Evolutionary conservation across 169 alveolate species (phyloP).

Genomic region (Perkinsus marinus): DNA sequence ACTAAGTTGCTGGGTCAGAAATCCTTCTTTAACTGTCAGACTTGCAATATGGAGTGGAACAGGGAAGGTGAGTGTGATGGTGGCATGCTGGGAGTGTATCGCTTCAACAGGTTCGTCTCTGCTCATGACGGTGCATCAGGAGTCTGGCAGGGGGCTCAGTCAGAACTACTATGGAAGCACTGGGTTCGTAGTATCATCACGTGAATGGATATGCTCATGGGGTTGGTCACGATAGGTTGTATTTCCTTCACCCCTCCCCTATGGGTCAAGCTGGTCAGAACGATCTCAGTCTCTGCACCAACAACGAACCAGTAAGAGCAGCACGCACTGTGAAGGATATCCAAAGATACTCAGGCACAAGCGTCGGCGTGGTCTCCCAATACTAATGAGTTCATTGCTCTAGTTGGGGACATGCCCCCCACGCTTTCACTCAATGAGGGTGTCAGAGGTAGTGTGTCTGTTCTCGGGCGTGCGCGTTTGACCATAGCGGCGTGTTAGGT

Average conservation of each 20-base stretch:
- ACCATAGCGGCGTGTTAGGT: not conserved
- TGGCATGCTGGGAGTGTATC: not conserved
- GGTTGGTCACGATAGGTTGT: not conserved
- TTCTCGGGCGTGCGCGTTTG: too few species aligned
- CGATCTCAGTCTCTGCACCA: not conserved
- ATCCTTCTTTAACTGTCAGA: not conserved
- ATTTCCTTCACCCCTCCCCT: not conserved
- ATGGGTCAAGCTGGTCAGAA: not conserved
- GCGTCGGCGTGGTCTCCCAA: conserved; percentile 24
- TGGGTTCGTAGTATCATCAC: not conserved
- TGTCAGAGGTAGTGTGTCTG: not conserved
- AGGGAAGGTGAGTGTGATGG: too few species aligned
- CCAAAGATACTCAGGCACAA: not conserved
- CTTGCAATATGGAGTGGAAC: not conserved
- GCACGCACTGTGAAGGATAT: not conserved
- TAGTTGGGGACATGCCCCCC: conserved; percentile 24
- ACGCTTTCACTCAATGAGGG: conserved; percentile 20
- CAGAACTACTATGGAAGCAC: not conserved
- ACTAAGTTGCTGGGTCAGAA: not conserved
- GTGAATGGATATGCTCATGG: not conserved
- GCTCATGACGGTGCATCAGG: not conserved
- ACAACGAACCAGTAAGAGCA: not conserved
- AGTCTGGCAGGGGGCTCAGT: not conserved
- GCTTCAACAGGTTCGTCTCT: not conserved
- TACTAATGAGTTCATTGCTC: conserved; percentile 12